These are phyloP conservation scores for Podospora anserina DNA, from an alignment of 495 filamentous ascomycete species.

Conservation along the genomic window DNA sequence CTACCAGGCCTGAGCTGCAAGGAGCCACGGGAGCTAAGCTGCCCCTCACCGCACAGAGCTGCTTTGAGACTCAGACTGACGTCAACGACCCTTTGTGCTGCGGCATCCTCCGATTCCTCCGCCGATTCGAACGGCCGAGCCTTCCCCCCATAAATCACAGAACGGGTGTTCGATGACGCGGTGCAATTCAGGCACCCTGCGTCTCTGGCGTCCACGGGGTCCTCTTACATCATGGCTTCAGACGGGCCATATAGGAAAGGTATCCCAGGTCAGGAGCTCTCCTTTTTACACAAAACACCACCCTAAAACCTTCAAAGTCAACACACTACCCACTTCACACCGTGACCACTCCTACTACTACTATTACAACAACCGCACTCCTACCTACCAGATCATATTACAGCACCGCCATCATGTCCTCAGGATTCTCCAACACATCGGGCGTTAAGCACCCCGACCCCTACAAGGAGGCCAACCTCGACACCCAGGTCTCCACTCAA, in stretches of 20 bases:
- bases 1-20: neutral
- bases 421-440: constrained; percentile 53
- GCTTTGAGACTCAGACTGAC: neutral
- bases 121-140: neutral
- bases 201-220: neutral
- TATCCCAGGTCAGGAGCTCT: neutral
- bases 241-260: neutral
- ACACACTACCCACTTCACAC: constrained; percentile 40
- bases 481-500: constrained; percentile 57
- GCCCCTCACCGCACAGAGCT: neutral
- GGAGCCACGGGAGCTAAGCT: neutral
- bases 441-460: constrained; percentile 61
- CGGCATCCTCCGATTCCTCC: neutral
- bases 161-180: neutral
- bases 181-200: constrained; percentile 1
- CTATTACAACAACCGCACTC: too few species aligned
- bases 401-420: constrained; percentile 1
- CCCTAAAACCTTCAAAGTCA: neutral
- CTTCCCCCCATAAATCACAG: neutral
- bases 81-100: neutral
- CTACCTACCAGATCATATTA: neutral
- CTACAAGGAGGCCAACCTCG: constrained; percentile 71
- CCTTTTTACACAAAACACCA: neutral
- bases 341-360: neutral
- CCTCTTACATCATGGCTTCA: constrained; percentile 18